A percentile compares a stretch with the other conserved stretches of the same genome.
Conservation (phyloP, 2,329 filamentous ascomycete genomes). For the Microascus cirrosus region DNA sequence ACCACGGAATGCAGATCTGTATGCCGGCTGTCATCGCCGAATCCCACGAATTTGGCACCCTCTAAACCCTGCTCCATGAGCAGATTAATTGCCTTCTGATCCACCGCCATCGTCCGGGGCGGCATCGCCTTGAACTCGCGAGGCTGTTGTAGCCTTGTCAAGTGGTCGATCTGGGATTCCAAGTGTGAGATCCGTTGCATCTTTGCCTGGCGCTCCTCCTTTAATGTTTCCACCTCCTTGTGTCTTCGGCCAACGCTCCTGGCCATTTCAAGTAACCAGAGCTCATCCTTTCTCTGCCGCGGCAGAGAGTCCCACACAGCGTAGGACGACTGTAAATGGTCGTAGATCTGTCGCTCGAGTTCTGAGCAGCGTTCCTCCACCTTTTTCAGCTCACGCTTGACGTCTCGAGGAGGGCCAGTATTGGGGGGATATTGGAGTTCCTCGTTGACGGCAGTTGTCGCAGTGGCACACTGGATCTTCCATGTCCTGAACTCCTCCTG, state of each 20-base stretch:
- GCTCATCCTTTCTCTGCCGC: conserved; percentile 40
- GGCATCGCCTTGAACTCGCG: conserved; percentile 44
- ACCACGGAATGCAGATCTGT: conserved; percentile 40
- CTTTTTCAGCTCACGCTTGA: conserved; percentile 32
- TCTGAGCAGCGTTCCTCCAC: conserved; percentile 41
- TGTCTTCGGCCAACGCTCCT: conserved; percentile 46
- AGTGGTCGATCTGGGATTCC: conserved; percentile 46
- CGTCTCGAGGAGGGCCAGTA: conserved; percentile 25
- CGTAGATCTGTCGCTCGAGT: conserved; percentile 57
- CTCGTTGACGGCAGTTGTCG: conserved; percentile 31
- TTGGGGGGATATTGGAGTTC: conserved; percentile 31
- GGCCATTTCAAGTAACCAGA: conserved; percentile 52
- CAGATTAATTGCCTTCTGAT: conserved; percentile 33
- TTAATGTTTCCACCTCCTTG: conserved; percentile 40
- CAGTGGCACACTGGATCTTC: conserved; percentile 41
- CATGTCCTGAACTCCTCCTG: conserved; percentile 56
- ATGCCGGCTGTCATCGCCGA: conserved; percentile 38
- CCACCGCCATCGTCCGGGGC: conserved; percentile 40
- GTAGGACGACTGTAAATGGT: conserved; percentile 70
- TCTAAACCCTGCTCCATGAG: conserved; percentile 33
- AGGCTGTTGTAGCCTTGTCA: conserved; percentile 48
- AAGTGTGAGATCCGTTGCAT: conserved; percentile 47
- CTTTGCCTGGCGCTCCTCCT: conserved; percentile 35
- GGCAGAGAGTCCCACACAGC: conserved; percentile 62
- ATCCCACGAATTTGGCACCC: conserved; percentile 27